Evolutionary conservation across 768 basidiomycete species (phyloP).

Genomic region (Leccinum sublutescens): DNA sequence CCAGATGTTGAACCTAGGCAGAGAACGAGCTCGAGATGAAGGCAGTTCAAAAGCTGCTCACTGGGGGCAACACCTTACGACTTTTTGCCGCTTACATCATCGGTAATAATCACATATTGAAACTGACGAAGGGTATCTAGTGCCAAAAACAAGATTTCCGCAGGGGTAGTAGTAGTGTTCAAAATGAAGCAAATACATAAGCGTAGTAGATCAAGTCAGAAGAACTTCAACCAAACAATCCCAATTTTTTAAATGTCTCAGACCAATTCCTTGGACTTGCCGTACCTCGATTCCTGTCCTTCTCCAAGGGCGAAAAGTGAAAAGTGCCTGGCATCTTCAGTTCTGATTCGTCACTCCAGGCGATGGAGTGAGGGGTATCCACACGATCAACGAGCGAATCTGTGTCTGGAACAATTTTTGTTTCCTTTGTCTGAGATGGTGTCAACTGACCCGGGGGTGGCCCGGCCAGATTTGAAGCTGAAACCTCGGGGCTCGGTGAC

Average conservation of each 20-base stretch:
- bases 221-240: conserved; percentile 21
- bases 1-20: too few species aligned
- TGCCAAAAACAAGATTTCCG: too few species aligned
- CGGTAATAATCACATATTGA: too few species aligned
- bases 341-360: conserved; percentile 31
- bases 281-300: neutral
- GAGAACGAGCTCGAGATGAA: too few species aligned
- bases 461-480: neutral
- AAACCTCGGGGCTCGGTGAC: conserved; percentile 1
- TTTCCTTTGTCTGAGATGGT: conserved; percentile 3
- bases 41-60: too few species aligned
- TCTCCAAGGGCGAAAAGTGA: conserved; percentile 23
- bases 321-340: conserved; percentile 56
- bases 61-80: too few species aligned
- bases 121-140: too few species aligned
- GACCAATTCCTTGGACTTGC: conserved; percentile 18
- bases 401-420: neutral
- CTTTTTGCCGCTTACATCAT: too few species aligned
- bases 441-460: neutral
- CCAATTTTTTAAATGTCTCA: conserved; percentile 22
- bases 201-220: conserved; percentile 1
- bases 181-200: neutral
- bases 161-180: neutral
- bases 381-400: neutral
- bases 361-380: conserved; percentile 5